These are phyloP conservation scores for Hymenoscyphus fraxineus DNA, from an alignment of 2,329 filamentous ascomycete species.

Conservation along the genomic window DNA sequence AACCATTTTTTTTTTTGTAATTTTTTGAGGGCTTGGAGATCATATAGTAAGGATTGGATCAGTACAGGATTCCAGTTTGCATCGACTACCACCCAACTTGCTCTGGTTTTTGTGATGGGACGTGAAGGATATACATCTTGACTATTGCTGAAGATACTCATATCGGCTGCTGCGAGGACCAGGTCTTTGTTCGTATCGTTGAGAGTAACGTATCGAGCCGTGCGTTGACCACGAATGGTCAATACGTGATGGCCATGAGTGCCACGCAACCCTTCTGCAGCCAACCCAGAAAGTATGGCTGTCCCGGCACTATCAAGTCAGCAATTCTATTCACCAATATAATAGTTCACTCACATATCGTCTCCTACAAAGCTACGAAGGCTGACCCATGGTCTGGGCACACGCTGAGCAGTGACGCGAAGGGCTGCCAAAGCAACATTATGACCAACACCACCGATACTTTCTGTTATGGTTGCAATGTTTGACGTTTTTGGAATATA, in stretches of 20 bases:
- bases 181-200: constrained; percentile 82
- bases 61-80: constrained; percentile 74
- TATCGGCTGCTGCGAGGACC: constrained; percentile 92
- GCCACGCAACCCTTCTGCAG: constrained; percentile 61
- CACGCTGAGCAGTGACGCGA: neutral
- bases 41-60: constrained; percentile 64
- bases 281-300: constrained; percentile 64
- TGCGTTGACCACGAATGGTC: constrained; percentile 37
- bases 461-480: constrained; percentile 73
- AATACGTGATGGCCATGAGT: constrained; percentile 32
- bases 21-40: constrained; percentile 42
- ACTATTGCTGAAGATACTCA: constrained; percentile 46
- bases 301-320: constrained; percentile 60
- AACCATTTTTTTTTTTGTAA: no score
- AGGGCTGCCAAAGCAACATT: constrained; percentile 87
- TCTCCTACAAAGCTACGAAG: constrained; percentile 80
- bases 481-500: constrained; percentile 69
- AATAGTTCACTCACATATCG: constrained; percentile 53
- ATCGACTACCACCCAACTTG: constrained; percentile 77
- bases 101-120: neutral
- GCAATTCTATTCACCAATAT: neutral
- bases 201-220: constrained; percentile 86
- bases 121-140: no score
- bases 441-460: constrained; percentile 84
- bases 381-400: constrained; percentile 44